Percentiles rank a stretch among this genome's conserved stretches.
Conservation (phyloP, 148 eudicot genomes). For the Salicornia ramosissima region DNA sequence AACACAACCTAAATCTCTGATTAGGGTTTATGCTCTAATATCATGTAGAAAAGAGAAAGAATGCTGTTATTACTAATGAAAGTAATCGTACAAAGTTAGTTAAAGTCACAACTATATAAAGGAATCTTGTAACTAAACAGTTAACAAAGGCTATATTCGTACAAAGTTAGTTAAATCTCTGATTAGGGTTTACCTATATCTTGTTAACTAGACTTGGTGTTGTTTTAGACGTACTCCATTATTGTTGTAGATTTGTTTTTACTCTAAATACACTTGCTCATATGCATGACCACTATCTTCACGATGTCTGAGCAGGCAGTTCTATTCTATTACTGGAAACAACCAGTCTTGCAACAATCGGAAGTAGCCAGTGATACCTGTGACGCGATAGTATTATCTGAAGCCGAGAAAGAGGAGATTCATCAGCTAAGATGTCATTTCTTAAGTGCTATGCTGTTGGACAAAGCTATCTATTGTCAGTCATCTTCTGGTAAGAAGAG, state of each 20-base stretch:
- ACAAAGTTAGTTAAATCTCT: too few relatives aligned
- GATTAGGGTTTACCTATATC: too few relatives aligned
- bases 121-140: too few relatives aligned
- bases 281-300: background rate
- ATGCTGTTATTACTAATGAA: too few relatives aligned
- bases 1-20: too few relatives aligned
- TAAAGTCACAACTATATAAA: too few relatives aligned
- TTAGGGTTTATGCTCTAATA: too few relatives aligned
- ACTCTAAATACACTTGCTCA: background rate
- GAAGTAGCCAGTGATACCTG: constrained; percentile 14
- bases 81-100: too few relatives aligned
- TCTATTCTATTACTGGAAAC: constrained; percentile 70
- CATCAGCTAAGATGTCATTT: constrained; percentile 29
- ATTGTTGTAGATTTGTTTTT: background rate
- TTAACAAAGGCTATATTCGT: too few relatives aligned
- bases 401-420: constrained; percentile 35
- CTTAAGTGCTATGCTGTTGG: constrained; percentile 38
- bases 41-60: too few relatives aligned
- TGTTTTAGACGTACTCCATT: background rate
- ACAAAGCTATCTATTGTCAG: constrained; percentile 28
- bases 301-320: constrained; percentile 48
- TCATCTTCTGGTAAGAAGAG: background rate
- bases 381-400: constrained; percentile 36
- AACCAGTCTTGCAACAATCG: constrained; percentile 23
- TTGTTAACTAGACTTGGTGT: too few relatives aligned